Conservation (phyloP, 2,329 filamentous ascomycete species). For the Pestalotiopsis sp. region DNA sequence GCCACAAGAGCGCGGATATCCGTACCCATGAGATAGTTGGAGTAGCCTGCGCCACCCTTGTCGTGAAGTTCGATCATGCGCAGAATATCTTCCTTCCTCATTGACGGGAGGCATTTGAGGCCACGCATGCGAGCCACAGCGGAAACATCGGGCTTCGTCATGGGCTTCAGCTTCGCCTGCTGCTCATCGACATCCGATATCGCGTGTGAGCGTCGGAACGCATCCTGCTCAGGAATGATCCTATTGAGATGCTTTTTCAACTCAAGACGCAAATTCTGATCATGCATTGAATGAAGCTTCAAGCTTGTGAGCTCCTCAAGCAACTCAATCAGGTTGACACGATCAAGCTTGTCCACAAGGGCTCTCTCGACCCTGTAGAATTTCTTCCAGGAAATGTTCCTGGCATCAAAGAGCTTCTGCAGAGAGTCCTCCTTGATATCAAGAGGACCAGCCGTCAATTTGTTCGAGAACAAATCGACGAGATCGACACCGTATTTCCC, state of each 20-base stretch:
- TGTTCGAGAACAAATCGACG: no score
- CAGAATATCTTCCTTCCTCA: neutral
- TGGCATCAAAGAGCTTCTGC: no score
- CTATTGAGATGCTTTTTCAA: neutral
- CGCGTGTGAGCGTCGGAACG: neutral
- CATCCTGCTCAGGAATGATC: neutral
- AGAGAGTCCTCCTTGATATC: no score
- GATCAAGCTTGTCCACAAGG: no score
- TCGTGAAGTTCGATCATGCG: neutral
- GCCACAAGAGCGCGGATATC: neutral
- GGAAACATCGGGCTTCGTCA: neutral
- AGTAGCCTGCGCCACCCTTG: neutral
- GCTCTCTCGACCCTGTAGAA: no score
- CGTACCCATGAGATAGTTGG: conserved; percentile 1
- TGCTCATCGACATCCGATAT: neutral
- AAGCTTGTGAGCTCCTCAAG: no score
- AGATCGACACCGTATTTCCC: no score
- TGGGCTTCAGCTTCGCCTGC: neutral
- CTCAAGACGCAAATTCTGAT: no score
- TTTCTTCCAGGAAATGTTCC: no score
- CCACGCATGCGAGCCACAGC: neutral
- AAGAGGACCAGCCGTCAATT: no score
- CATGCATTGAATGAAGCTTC: no score
- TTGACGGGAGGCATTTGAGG: neutral
- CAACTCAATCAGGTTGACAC: no score